These are phyloP conservation scores for Hymenoscyphus repandus DNA, from an alignment of 2,329 filamentous ascomycete species.

Conservation along the genomic window DNA sequence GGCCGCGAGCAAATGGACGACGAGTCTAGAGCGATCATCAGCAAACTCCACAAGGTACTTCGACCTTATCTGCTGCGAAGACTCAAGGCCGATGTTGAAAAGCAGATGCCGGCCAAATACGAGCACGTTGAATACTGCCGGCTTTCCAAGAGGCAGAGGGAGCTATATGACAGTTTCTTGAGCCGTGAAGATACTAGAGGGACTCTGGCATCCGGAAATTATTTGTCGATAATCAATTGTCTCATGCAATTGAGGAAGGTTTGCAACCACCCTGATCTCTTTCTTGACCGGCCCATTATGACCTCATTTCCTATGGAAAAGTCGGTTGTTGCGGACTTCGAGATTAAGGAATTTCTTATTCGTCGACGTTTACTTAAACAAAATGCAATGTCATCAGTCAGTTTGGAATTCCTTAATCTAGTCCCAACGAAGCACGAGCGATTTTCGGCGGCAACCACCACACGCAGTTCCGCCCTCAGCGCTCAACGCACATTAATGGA, in stretches of 20 bases:
- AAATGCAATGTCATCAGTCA: conserved; percentile 58
- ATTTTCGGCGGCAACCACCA: conserved; percentile 49
- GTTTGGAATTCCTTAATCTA: conserved; percentile 73
- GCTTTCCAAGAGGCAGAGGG: conserved; percentile 88
- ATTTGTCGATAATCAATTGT: conserved; percentile 97
- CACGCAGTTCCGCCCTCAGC: conserved; percentile 60
- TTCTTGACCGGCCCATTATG: conserved; percentile 92
- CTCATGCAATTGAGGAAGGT: conserved; percentile 96
- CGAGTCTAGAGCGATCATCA: conserved; percentile 85
- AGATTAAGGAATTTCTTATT: conserved; percentile 65
- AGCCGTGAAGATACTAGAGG: conserved; percentile 83
- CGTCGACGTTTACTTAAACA: conserved; percentile 59
- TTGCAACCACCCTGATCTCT: conserved; percentile 96
- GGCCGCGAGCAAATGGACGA: conserved; percentile 92
- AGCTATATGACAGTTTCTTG: conserved; percentile 95
- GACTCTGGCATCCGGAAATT: conserved; percentile 87
- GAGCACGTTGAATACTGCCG: conserved; percentile 96
- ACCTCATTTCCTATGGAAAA: conserved; percentile 90
- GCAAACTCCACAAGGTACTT: conserved; percentile 88
- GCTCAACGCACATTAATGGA: conserved; percentile 65
- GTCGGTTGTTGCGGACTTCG: conserved; percentile 71
- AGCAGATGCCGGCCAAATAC: conserved; percentile 97
- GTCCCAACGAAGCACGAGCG: conserved; percentile 66
- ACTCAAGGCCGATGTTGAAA: conserved; percentile 94
- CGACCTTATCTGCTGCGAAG: conserved; percentile 86